These are phyloP conservation scores for maize (Zea mays) DNA, from an alignment of 176 grass and related monocot genomes.

Conservation along the genomic window Zm-B73-REFERENCE-NAM-5.0 NC_050099.1:183368001-183368500, in stretches of 20 bases:
- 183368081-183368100: too few relatives aligned
- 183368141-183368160: slow-evolving; percentile 29
- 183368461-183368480: too few relatives aligned
- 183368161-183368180: slow-evolving; percentile 5
- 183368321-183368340: too few relatives aligned
- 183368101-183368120: background rate
- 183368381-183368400: too few relatives aligned
- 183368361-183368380: too few relatives aligned
- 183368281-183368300: background rate
- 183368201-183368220: background rate
- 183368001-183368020: slow-evolving; percentile 19
- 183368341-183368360: too few relatives aligned
- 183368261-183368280: slow-evolving; percentile 36
- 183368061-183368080: too few relatives aligned
- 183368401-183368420: too few relatives aligned
- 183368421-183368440: too few relatives aligned
- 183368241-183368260: background rate
- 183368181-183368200: background rate
- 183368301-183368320: too few relatives aligned
- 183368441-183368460: too few relatives aligned
- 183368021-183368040: slow-evolving; percentile 55
- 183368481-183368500: too few relatives aligned
- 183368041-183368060: slow-evolving; percentile 20
- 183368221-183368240: background rate
- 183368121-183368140: background rate